Percentiles rank a stretch among this genome's conserved stretches.
Conservation (phyloP, 2,329 filamentous ascomycete species). For the Trichoderma sp. region DNA sequence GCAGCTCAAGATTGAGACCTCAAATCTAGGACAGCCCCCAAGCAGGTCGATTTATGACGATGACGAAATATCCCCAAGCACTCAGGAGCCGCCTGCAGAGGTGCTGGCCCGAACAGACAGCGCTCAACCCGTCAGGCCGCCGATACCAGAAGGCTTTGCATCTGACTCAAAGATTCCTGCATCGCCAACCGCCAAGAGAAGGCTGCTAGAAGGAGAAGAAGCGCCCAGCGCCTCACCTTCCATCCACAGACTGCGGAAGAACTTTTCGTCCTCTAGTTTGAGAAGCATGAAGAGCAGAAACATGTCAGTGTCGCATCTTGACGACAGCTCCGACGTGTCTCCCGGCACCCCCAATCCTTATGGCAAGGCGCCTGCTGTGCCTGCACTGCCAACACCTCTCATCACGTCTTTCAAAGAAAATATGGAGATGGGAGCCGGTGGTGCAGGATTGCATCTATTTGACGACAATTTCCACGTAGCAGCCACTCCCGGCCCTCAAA, state of each 20-base stretch:
- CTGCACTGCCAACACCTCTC: constrained; percentile 68
- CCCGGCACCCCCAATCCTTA: constrained; percentile 74
- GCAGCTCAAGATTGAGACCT: constrained; percentile 86
- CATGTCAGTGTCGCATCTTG: constrained; percentile 64
- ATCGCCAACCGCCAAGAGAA: constrained; percentile 38
- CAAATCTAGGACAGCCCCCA: constrained; percentile 32
- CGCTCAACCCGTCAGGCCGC: constrained; percentile 24
- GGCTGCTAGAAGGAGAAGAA: constrained; percentile 39
- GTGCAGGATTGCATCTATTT: constrained; percentile 76
- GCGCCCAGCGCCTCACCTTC: constrained; percentile 56
- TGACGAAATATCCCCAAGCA: constrained; percentile 15
- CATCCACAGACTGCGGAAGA: constrained; percentile 57
- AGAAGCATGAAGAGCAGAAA: constrained; percentile 74
- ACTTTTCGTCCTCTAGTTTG: constrained; percentile 69
- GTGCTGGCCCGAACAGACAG: not conserved
- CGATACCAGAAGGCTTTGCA: constrained; percentile 33
- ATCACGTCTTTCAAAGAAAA: constrained; percentile 62
- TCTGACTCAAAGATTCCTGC: constrained; percentile 31
- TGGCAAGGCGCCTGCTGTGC: constrained; percentile 51
- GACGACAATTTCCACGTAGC: constrained; percentile 78
- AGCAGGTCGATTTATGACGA: constrained; percentile 15
- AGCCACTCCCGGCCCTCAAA: constrained; percentile 64
- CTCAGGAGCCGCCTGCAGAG: constrained; percentile 12
- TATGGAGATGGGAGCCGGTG: constrained; percentile 50
- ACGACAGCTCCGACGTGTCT: constrained; percentile 66